phyloP scores from a whole-genome alignment of 2,329 filamentous ascomycete genomes.

The Grosmannia penicillata region DNA sequence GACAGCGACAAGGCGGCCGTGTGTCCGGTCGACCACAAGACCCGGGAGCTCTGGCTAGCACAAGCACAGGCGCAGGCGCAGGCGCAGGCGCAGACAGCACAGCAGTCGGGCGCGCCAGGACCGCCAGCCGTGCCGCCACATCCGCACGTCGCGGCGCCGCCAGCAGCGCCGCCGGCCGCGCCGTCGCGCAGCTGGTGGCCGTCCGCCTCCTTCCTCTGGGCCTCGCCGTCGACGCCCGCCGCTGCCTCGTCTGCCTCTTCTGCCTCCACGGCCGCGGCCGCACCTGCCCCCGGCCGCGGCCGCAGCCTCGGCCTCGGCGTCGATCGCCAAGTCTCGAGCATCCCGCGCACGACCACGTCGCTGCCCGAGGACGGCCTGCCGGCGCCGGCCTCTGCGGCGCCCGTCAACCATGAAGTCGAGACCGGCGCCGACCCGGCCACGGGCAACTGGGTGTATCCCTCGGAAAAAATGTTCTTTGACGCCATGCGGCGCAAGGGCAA shows the following conservation, averaged over 20 bases:
- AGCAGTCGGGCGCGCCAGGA: neutral
- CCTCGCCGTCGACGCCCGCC: conserved; percentile 1
- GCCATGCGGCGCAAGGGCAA: conserved; percentile 88
- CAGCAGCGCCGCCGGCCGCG: neutral
- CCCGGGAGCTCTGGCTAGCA: conserved; percentile 73
- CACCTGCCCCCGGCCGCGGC: conserved; percentile 17
- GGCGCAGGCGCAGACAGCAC: conserved; percentile 14
- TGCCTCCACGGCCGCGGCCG: neutral
- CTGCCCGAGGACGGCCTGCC: conserved; percentile 9
- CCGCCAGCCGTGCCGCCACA: conserved; percentile 1
- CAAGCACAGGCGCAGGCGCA: conserved; percentile 43
- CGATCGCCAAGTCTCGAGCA: conserved; percentile 63
- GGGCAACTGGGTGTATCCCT: conserved; percentile 96
- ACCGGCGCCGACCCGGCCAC: conserved; percentile 51
- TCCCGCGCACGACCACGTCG: conserved; percentile 37
- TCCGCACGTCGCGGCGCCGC: conserved; percentile 3
- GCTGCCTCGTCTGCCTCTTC: neutral
- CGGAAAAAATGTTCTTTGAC: conserved; percentile 94
- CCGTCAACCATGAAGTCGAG: conserved; percentile 60
- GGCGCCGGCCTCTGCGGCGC: conserved; percentile 12
- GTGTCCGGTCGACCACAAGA: conserved; percentile 85
- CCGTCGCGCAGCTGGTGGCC: neutral
- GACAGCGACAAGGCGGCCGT: conserved; percentile 5
- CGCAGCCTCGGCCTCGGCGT: conserved; percentile 33
- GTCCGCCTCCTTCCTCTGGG: conserved; percentile 4